These are phyloP conservation scores for Neonectria hederae DNA, from an alignment of 2,329 filamentous ascomycete genomes.

Conservation along the genomic window DNA sequence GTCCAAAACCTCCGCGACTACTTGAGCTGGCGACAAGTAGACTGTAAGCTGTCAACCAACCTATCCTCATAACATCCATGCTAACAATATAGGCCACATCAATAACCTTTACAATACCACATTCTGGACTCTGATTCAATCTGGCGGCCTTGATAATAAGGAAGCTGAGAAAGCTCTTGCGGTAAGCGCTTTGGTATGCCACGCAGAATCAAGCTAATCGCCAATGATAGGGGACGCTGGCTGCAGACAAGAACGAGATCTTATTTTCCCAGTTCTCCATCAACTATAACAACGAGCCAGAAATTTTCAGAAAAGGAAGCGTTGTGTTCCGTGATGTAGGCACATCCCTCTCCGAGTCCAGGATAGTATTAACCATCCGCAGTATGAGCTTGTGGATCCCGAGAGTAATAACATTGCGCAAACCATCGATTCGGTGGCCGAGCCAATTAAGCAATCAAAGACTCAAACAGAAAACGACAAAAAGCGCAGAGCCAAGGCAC, in stretches of 20 bases:
- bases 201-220: slow-evolving; percentile 26
- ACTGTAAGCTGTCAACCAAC: slow-evolving; percentile 69
- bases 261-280: slow-evolving; percentile 88
- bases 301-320: slow-evolving; percentile 93
- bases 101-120: slow-evolving; percentile 99
- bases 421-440: slow-evolving; percentile 59
- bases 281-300: slow-evolving; percentile 97
- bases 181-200: slow-evolving; percentile 53
- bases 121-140: slow-evolving; percentile 88
- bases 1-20: slow-evolving; percentile 89
- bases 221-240: slow-evolving; percentile 74
- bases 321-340: slow-evolving; percentile 84
- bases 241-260: slow-evolving; percentile 95
- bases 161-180: slow-evolving; percentile 85
- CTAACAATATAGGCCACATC: slow-evolving; percentile 76
- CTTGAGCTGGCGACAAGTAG: slow-evolving; percentile 95
- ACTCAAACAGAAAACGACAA: slow-evolving; percentile 85
- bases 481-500: slow-evolving; percentile 83
- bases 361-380: slow-evolving; percentile 36
- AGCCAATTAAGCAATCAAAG: slow-evolving; percentile 71
- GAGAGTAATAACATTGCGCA: slow-evolving; percentile 56
- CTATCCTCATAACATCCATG: not conserved
- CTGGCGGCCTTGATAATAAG: slow-evolving; percentile 77
- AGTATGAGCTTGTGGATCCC: slow-evolving; percentile 78
- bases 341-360: slow-evolving; percentile 2